A percentile compares a stretch with the other conserved stretches of the same genome.
Evolutionary conservation across 495 filamentous ascomycete genomes (phyloP).

Genomic region (Lasiosphaeria ovina): DNA sequence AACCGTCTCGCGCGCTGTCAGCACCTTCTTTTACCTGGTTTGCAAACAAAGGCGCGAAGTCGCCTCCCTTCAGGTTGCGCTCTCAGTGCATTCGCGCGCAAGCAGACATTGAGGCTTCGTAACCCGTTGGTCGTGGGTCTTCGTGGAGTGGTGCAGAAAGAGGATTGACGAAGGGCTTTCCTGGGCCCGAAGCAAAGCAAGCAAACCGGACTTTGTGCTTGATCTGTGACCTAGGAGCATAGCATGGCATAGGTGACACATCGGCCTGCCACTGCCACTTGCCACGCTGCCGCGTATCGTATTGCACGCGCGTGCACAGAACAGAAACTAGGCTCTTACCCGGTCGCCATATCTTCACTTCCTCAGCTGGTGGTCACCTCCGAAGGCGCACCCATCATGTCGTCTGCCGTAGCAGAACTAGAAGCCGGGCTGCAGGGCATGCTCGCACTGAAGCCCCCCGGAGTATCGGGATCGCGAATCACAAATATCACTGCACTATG

Average conservation of each 20-base stretch:
- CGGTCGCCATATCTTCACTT: neutral
- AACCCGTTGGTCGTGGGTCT: slow-evolving; percentile 22
- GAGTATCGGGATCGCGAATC: slow-evolving; percentile 90
- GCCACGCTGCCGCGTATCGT: slow-evolving; percentile 19
- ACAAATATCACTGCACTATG: slow-evolving; percentile 78
- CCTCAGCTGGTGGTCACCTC: slow-evolving; percentile 10
- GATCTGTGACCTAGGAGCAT: slow-evolving; percentile 28
- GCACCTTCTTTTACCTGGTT: neutral
- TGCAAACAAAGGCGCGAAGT: neutral
- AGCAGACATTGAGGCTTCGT: slow-evolving; percentile 22
- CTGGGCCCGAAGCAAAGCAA: neutral
- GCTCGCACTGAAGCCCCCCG: slow-evolving; percentile 85
- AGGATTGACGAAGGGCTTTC: slow-evolving; percentile 13
- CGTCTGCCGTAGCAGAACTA: slow-evolving; percentile 83
- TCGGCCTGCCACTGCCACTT: slow-evolving; percentile 6
- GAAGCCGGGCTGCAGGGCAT: slow-evolving; percentile 87
- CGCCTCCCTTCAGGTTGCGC: slow-evolving; percentile 15
- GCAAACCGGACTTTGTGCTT: slow-evolving; percentile 15
- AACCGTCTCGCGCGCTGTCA: no score
- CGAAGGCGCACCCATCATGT: slow-evolving; percentile 53
- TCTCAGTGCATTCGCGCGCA: slow-evolving; percentile 7
- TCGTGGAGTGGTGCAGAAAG: slow-evolving; percentile 1
- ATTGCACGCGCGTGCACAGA: slow-evolving; percentile 8
- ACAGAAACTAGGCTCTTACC: neutral
- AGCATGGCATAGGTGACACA: slow-evolving; percentile 27